phyloP scores from a whole-genome alignment of 345 rosid genomes.

The Jatropha curcas region DNA sequence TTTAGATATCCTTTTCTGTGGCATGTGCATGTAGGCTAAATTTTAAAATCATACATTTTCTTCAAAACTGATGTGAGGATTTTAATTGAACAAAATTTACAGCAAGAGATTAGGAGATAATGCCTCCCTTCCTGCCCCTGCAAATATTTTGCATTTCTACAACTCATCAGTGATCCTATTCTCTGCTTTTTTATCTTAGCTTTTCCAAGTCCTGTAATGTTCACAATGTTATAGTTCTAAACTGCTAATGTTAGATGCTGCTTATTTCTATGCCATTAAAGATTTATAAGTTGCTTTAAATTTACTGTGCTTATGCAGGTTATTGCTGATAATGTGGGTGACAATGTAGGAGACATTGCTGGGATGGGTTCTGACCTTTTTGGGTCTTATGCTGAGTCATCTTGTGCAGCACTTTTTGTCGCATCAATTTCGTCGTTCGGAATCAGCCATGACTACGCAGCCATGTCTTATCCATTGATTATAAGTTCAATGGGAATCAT shows the following conservation, averaged over 20 bases:
- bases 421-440: slow-evolving; percentile 70
- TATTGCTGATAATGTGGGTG: slow-evolving; percentile 73
- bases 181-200: neutral
- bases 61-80: no score
- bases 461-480: slow-evolving; percentile 62
- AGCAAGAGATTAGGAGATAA: no score
- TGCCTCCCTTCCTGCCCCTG: no score
- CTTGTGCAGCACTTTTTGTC: slow-evolving; percentile 71
- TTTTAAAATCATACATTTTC: no score
- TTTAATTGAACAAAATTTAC: no score
- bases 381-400: slow-evolving; percentile 70
- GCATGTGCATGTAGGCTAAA: neutral
- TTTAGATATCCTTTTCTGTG: neutral
- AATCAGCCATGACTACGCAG: slow-evolving; percentile 47
- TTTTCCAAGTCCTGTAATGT: neutral
- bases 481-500: slow-evolving; percentile 63
- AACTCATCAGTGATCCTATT: neutral
- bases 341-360: slow-evolving; percentile 73
- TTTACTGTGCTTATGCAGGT: slow-evolving; percentile 39
- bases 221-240: no score
- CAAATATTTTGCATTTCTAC: neutral
- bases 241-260: neutral
- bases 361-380: slow-evolving; percentile 77
- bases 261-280: neutral
- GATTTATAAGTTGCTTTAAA: neutral